These are phyloP conservation scores for Colletotrichum tropicale DNA, from an alignment of 2,329 filamentous ascomycete genomes.

Conservation along the genomic window DNA sequence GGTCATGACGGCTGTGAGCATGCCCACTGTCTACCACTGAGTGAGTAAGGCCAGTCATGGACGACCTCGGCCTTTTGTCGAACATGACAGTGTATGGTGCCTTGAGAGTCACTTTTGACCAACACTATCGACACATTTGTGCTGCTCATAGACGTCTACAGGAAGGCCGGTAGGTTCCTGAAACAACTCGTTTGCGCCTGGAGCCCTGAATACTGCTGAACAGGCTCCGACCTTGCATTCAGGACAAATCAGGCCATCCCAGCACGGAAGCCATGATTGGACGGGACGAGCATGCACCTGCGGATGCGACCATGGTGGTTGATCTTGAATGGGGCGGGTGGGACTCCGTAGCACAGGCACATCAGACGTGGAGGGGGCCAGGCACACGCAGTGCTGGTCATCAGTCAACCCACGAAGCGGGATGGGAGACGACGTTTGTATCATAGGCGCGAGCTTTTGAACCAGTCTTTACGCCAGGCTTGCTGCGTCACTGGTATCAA, in stretches of 20 bases:
- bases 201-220: background rate
- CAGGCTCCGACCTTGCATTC: background rate
- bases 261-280: background rate
- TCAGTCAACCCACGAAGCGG: background rate
- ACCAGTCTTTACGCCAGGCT: background rate
- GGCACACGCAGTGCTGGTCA: background rate
- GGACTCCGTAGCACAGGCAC: background rate
- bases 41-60: background rate
- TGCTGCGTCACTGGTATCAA: background rate
- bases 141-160: background rate
- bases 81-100: background rate
- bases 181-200: constrained; percentile 3
- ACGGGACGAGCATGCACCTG: background rate
- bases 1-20: background rate
- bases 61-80: background rate
- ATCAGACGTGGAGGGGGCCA: background rate
- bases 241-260: constrained; percentile 8
- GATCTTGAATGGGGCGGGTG: background rate
- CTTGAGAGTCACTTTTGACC: background rate
- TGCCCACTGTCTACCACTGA: background rate
- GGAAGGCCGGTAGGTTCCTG: background rate
- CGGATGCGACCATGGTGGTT: background rate
- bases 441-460: background rate
- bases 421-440: background rate
- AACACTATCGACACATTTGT: background rate